Base-by-base conservation (phyloP, 768 basidiomycete genomes). In the Lactarius akahatsu region DNA sequence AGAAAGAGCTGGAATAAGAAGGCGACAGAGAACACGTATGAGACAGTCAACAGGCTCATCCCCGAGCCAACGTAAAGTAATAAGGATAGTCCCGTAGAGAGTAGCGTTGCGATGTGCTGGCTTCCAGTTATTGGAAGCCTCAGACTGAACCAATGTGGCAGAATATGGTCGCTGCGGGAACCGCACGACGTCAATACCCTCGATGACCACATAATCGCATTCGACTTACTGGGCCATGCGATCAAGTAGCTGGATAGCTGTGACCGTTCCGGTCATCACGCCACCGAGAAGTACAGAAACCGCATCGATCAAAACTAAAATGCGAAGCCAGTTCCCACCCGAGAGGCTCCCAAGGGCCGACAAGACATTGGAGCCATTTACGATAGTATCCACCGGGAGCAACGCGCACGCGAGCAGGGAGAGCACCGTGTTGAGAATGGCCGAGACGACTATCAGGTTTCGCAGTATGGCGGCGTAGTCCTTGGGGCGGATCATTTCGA, bases 21-120 rank as follows among this genome's bases (percentile, higher is more conserved):
- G 4, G 70, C 57, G n/a, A 71, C 55, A 4, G 70, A 71, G 55
- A 71, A 71, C 9, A 69, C 62, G 13, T 66, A 71, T n/a, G 70
- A 71, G 18, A 66, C 65, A 2, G 64, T 69, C 28, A 52, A 59
- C 20, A 71, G 59, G 50, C 59, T 71, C 68, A 71, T 63, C 7
- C 70, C 70, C 8, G 70, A 71, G 13, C 61, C 70, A n/a, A 64
- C 62, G 13, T 61, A 71, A 23, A 71, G 70, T 55, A 71, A 23
- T 26, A 71, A 62, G 8, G 70, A 65, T 3, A 69, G 26, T 26
- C 54, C 70, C 5, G 65, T 56, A 23, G 70, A 61, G 30, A 56
- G 45, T 34, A 69, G 20, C 2, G 62, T 63, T 1, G 70, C 68
- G 13, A 69, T 56, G 32, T 71, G 61, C 18, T 54, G 61, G 50